Evolutionary conservation across 306 rosid genomes (phyloP), one percentile per base, ranked within the genome.

Genomic region (Trifolium fragiferum): DNA sequence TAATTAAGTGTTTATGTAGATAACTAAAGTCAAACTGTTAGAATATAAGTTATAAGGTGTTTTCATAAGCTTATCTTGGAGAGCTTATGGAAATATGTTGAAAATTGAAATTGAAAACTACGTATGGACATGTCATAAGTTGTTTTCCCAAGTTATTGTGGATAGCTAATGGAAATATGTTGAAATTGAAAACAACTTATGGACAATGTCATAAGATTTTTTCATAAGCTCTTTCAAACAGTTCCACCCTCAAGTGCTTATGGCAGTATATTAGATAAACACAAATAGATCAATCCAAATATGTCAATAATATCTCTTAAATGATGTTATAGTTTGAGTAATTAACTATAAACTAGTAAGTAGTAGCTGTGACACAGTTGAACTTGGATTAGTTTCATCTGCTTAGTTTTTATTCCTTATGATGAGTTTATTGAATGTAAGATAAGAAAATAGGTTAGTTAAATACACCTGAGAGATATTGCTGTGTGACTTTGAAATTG

Each of bases 281-380:
- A 11, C 49, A 43, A 43, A 43, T 43, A 43, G 12, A 6, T 43
- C n/a, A 43, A 43, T 43, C 49, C 49, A 0, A 43, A 43, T 43
- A 43, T 6, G 49, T 43, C 7, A 14, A 43, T 43, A 43, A 6
- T 16, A 16, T 59, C 65, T 27, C 11, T 27, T 7, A 14, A 30
- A 18, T 60, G 3, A 15, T 14, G 41, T 30, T 8, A 7, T 51
- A 19, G 67, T 80, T 68, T 32, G 38, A 68, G 59, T 49, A 25
- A 2, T 73, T n/a, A 10, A 6, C 47, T 72, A 8, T 20, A 11
- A n/a, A 59, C 21, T 76, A 68, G 40, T 43, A n/a, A 44, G 49
- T 11, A 43, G n/a, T 43, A 18, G 68, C 50, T 76, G 46, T 35
- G 27, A 23, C 32, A 10, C 15, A 23, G 9, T 53, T 53, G 73